These are phyloP conservation scores for Coccomyxa sp. DNA, from an alignment of 139 green algal species.

Conservation along the genomic window DNA sequence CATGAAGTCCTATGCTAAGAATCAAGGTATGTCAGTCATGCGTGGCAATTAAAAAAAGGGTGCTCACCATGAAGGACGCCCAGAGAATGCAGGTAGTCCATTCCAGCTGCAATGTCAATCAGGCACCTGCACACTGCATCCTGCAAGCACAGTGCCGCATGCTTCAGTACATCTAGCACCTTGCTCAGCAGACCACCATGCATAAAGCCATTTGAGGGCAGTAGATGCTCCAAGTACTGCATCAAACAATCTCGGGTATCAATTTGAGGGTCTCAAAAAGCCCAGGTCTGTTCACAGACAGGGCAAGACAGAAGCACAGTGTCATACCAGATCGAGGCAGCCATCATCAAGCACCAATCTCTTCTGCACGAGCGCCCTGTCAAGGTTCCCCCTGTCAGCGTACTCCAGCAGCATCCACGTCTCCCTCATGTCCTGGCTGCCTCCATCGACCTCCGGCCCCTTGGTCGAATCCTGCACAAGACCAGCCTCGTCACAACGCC, in stretches of 20 bases:
- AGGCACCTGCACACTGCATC: conserved; percentile 19
- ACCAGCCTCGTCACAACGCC: no score
- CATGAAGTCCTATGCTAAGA: neutral
- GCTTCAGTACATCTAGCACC: no score
- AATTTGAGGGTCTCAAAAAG: no score
- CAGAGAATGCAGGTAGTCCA: conserved; percentile 46
- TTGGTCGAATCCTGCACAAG: neutral
- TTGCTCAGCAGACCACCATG: no score
- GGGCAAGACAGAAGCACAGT: neutral
- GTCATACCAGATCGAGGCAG: conserved; percentile 23
- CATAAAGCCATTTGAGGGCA: no score
- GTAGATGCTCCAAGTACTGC: no score
- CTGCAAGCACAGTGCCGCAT: neutral
- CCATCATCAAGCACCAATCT: conserved; percentile 10
- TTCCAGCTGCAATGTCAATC: conserved; percentile 39
- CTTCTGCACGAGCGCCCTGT: conserved; percentile 14
- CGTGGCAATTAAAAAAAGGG: neutral
- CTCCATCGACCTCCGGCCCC: neutral
- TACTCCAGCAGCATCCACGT: conserved; percentile 31
- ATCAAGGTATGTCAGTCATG: neutral
- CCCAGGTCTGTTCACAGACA: no score
- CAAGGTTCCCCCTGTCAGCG: conserved; percentile 10
- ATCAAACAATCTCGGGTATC: no score
- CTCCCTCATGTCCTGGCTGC: conserved; percentile 8
- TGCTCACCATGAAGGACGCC: conserved; percentile 35